Conservation (phyloP, 2,329 filamentous ascomycete genomes). For the Epichloe bromicola region DNA sequence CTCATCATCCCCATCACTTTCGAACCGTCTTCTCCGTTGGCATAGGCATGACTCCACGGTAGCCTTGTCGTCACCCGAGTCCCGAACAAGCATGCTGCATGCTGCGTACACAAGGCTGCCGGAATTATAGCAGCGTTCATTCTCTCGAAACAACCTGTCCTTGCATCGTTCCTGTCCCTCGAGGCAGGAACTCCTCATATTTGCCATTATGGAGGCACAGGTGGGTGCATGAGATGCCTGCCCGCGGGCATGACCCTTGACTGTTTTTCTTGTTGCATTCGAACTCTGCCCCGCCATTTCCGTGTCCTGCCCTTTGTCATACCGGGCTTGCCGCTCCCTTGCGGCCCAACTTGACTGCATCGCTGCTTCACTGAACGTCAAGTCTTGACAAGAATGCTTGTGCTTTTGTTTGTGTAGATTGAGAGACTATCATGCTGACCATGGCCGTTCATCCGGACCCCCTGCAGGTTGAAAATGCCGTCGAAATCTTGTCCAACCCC, state of each 20-base stretch:
- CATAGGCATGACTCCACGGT: slow-evolving; percentile 28
- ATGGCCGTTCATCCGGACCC: not conserved
- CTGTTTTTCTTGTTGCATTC: not conserved
- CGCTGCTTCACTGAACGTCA: not conserved
- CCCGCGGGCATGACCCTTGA: not conserved
- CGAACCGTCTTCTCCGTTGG: slow-evolving; percentile 7
- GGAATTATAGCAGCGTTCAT: slow-evolving; percentile 29
- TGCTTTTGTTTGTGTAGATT: not conserved
- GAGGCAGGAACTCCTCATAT: not conserved
- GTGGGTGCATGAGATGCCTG: slow-evolving; percentile 18
- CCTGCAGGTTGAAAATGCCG: slow-evolving; percentile 79
- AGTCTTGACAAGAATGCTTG: not conserved
- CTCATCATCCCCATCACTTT: too few species aligned
- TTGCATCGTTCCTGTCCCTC: slow-evolving; percentile 6
- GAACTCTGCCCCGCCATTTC: not conserved
- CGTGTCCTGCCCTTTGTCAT: not conserved
- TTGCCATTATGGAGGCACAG: slow-evolving; percentile 34
- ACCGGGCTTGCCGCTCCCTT: not conserved
- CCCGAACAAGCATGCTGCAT: slow-evolving; percentile 29
- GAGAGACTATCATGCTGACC: slow-evolving; percentile 1
- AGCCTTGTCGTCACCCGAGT: slow-evolving; percentile 22
- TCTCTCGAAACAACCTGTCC: slow-evolving; percentile 7
- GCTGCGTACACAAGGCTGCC: slow-evolving; percentile 28
- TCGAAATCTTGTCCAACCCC: slow-evolving; percentile 84
- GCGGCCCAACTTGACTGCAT: not conserved